These are phyloP conservation scores for Exophiala sp. DNA, from an alignment of 2,329 filamentous ascomycete genomes.

Conservation along the genomic window DNA sequence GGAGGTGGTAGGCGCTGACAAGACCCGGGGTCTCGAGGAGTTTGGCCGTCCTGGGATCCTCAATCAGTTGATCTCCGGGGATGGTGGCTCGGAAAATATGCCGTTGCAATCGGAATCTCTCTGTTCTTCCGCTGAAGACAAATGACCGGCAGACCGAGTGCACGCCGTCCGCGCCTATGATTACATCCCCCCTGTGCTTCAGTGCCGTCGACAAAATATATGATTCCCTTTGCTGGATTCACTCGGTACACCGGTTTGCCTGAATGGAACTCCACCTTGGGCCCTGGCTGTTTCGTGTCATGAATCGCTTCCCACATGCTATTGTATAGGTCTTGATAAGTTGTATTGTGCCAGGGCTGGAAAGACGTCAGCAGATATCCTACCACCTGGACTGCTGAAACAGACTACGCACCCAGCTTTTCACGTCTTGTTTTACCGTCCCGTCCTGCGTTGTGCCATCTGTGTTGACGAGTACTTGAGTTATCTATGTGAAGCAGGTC, in stretches of 20 bases:
- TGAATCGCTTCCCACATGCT: conserved; percentile 6
- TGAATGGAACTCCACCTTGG: conserved; percentile 3
- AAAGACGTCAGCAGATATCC: not conserved
- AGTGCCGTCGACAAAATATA: conserved; percentile 46
- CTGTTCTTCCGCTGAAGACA: conserved; percentile 26
- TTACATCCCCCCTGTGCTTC: conserved; percentile 42
- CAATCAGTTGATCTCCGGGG: conserved; percentile 39
- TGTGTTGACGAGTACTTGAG: not conserved
- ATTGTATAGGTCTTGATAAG: conserved; percentile 10
- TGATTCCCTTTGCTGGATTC: conserved; percentile 31
- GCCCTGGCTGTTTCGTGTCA: conserved; percentile 1
- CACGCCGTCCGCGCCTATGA: conserved; percentile 53
- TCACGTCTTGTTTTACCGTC: not conserved
- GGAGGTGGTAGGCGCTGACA: conserved; percentile 7
- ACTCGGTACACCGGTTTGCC: conserved; percentile 19
- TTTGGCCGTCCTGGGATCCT: conserved; percentile 37
- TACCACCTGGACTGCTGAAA: not conserved
- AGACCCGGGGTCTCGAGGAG: conserved; percentile 37
- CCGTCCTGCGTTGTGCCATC: not conserved
- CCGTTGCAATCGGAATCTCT: conserved; percentile 27
- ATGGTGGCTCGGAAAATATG: conserved; percentile 54
- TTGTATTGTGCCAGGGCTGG: conserved; percentile 13
- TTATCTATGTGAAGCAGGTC: not conserved
- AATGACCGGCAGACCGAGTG: conserved; percentile 33
- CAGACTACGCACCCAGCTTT: conserved; percentile 6